A percentile compares a stretch with the other conserved stretches of the same genome.
phyloP scores from a whole-genome alignment of 2,329 filamentous ascomycete genomes.

The Arthrobotrys conoides region DNA sequence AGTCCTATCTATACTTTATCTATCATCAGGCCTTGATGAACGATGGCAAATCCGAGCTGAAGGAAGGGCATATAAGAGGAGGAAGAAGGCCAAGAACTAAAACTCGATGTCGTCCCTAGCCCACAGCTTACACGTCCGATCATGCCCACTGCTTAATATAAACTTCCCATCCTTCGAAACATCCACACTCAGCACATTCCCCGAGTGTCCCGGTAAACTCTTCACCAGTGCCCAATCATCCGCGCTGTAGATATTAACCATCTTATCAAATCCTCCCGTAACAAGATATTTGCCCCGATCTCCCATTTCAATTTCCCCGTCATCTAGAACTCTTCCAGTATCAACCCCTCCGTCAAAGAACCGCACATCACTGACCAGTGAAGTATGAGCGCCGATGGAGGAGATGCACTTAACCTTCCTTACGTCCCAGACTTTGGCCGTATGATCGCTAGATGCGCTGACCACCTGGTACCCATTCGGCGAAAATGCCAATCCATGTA shows the following conservation, averaged over 20 bases:
- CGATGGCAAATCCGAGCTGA: not conserved
- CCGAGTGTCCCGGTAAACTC: constrained; percentile 88
- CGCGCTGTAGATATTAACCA: constrained; percentile 94
- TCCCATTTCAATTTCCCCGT: constrained; percentile 81
- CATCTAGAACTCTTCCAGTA: constrained; percentile 66
- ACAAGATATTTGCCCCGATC: constrained; percentile 87
- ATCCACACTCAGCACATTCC: constrained; percentile 91
- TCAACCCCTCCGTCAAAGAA: constrained; percentile 83
- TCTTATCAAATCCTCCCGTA: constrained; percentile 91
- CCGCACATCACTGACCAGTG: constrained; percentile 89
- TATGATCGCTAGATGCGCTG: constrained; percentile 93
- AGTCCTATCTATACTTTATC: not conserved
- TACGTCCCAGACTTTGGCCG: constrained; percentile 98
- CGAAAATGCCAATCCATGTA: constrained; percentile 93
- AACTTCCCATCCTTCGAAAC: constrained; percentile 87
- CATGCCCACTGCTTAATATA: constrained; percentile 95
- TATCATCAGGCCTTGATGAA: not conserved
- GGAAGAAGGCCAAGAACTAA: constrained; percentile 1
- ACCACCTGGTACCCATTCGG: constrained; percentile 91
- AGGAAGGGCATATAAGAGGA: not conserved
- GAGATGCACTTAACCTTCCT: constrained; percentile 87
- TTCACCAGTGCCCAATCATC: constrained; percentile 96
- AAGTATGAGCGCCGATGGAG: constrained; percentile 89
- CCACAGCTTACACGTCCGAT: constrained; percentile 97
- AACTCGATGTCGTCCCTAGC: constrained; percentile 81